Evolutionary conservation across 495 filamentous ascomycete species (phyloP), one percentile per base, ranked within the genome.

Genomic region (Apiosordaria backusii): DNA sequence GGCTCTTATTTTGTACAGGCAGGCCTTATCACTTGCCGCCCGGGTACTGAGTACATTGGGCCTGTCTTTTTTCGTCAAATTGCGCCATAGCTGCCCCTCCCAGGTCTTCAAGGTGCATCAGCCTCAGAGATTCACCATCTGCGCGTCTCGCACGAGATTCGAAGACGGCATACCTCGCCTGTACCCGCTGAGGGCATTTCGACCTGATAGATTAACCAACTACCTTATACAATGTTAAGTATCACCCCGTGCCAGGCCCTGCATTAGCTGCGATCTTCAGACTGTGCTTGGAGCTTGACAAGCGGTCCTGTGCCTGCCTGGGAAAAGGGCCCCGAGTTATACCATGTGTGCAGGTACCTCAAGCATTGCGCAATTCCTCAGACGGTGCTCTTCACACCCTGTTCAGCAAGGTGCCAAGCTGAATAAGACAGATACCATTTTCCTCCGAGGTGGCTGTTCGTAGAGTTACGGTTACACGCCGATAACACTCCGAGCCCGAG

Each of bases 41-140:
- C 29, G 27, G 52, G 74, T 76, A 76, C 65, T 60, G 10, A 6
- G 54, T 70, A 73, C 72, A 50, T 67, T 27, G 66, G 65, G 57
- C 67, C 66, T 67, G 64, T 61, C 25, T 59, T 63, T 60, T 59
- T 50, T 64, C 45, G 63, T 64, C 61, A 70, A 68, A 76, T 76
- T 76, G 74, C 74, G 72, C 72, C 67, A 76, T 76, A 61, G 66
- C 70, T 67, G 65, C 71, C 73, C 67, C 70, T 62, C 70, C 52
- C 64, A 62, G 60, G 23, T 57, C 65, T 61, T 69, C 71, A 66
- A 67, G 52, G 45, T 61, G 29, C 53, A 63, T 18, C 50, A 23
- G n/a, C 23, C 9, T 23, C 21, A 62, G 21, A 23, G 29, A 52
- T 24, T 40, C 23, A 23, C 35, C 19, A 22, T 50, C 53, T 62